These are phyloP conservation scores for Solanum chmielewskii DNA, from an alignment of 257 asterid genomes.

Conservation along the genomic window DNA sequence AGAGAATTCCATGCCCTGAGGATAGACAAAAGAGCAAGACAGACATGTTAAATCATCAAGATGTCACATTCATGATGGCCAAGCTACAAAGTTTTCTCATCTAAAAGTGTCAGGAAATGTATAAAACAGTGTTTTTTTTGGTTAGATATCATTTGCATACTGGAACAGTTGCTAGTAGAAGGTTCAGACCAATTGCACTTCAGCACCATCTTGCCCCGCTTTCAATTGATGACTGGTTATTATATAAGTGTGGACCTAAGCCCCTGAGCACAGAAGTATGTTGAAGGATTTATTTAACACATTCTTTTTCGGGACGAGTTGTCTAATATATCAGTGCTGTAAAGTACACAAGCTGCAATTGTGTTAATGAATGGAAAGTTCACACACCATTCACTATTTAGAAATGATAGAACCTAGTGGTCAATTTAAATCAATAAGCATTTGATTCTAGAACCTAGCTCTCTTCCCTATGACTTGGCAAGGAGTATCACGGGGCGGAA, in stretches of 20 bases:
- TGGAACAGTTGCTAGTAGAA: neutral
- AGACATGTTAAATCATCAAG: neutral
- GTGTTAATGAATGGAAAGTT: neutral
- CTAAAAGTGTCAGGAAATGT: neutral
- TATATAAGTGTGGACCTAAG: neutral
- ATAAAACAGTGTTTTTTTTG: neutral
- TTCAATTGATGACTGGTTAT: neutral
- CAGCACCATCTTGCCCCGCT: neutral
- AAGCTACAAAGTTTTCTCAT: neutral
- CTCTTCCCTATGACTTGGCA: neutral
- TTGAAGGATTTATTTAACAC: neutral
- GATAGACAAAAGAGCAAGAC: slow-evolving; percentile 1
- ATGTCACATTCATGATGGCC: neutral
- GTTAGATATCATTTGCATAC: neutral
- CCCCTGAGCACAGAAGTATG: neutral
- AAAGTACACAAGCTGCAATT: neutral
- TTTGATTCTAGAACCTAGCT: neutral
- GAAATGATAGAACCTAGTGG: neutral
- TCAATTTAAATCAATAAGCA: neutral
- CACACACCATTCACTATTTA: neutral
- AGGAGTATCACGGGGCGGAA: neutral
- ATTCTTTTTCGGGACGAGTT: neutral
- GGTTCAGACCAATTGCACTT: neutral
- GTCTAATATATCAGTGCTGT: neutral
- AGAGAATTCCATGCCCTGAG: slow-evolving; percentile 92